Base-by-base conservation (phyloP, 192 early-diverging fungal genomes). In the Geranomyces variabilis region DNA sequence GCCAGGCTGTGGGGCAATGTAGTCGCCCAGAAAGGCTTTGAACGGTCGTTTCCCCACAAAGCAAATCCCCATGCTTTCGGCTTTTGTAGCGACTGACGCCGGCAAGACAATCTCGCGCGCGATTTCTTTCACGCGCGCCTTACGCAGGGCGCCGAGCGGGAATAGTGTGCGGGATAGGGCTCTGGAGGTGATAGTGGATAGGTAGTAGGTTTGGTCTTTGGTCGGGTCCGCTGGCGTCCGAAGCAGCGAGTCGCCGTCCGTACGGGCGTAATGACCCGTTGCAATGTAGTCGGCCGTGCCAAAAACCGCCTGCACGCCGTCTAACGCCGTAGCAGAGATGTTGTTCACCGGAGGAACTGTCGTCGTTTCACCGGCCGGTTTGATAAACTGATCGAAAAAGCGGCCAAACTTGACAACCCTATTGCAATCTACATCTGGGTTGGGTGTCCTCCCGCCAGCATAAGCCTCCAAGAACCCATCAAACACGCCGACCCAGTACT, bases 121-220 rank as follows among this genome's bases (percentile, higher is more conserved):
- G 26, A 94, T 74, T 14, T 68, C 34, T 55, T 94, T 93, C 26
- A 97, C 92, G 34, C 89, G 78, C 1, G 81, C 26, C 75, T 99
- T 99, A 8, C 53, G 63, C 45, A 93, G 73, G 22, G 78, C 51
- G 2, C 94, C 96, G 7, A 99, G 68, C 0, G 96, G 96, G 74
- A 99, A 97, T 13, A 96, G 12, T 0, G 83, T 86, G 34, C 82
- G 60, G 63, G 55, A 51, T 21, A 93, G 64, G 3, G 82, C 79
- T 5, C 60, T 1, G 46, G 80, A 72, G 13, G 81, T 71, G 0
- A 96, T 84, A 0, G 81, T 86, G 0, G 92, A 91, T 17, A 99
- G 77, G 64, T 93, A 99, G 75, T 99, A 99, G 14, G 93, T 91
- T 77, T 99, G 96, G 73, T 99, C 96, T 69, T 99, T 99, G 49